Percentiles rank a stretch among this genome's conserved stretches.
Evolutionary conservation across 1,284 basidiomycete species (phyloP).

Genomic region (Marasmius sp.): DNA sequence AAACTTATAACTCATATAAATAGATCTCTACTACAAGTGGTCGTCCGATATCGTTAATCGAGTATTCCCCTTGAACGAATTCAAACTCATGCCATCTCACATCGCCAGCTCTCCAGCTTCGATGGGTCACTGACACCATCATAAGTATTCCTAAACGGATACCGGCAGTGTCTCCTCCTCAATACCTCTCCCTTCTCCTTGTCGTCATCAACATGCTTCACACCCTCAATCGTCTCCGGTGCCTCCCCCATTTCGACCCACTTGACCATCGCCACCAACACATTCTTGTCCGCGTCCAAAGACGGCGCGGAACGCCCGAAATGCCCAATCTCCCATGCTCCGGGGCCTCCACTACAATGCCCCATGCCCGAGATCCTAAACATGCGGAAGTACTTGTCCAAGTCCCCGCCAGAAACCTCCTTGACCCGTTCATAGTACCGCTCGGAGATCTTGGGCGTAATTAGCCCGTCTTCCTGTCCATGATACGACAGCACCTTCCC

Average conservation of each 20-base stretch:
- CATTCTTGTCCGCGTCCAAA: conserved; percentile 11
- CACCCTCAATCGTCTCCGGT: conserved; percentile 15
- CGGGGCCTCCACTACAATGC: conserved; percentile 17
- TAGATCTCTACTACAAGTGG: too few relatives aligned
- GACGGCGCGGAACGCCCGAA: background rate
- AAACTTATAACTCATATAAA: too few relatives aligned
- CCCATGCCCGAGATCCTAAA: conserved; percentile 17
- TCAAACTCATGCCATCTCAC: too few relatives aligned
- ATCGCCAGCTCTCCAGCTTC: too few relatives aligned
- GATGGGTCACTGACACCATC: conserved; percentile 9
- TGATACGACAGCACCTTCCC: conserved; percentile 22
- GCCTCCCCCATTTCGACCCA: conserved; percentile 19
- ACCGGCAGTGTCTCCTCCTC: conserved; percentile 15
- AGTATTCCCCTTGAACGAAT: too few relatives aligned
- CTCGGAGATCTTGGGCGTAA: conserved; percentile 18
- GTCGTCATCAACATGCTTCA: conserved; percentile 11
- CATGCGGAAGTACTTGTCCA: conserved; percentile 16
- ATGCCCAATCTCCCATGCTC: conserved; percentile 15
- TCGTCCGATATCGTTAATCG: too few relatives aligned
- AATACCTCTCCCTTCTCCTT: conserved; percentile 6
- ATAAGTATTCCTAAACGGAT: conserved; percentile 15
- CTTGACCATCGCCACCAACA: conserved; percentile 14
- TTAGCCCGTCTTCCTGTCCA: conserved; percentile 18
- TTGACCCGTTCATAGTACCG: conserved; percentile 15
- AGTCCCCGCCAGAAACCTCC: background rate